These are phyloP conservation scores for Lipomyces lipofer DNA, from an alignment of 805 yeast genomes.

Conservation along the genomic window DNA sequence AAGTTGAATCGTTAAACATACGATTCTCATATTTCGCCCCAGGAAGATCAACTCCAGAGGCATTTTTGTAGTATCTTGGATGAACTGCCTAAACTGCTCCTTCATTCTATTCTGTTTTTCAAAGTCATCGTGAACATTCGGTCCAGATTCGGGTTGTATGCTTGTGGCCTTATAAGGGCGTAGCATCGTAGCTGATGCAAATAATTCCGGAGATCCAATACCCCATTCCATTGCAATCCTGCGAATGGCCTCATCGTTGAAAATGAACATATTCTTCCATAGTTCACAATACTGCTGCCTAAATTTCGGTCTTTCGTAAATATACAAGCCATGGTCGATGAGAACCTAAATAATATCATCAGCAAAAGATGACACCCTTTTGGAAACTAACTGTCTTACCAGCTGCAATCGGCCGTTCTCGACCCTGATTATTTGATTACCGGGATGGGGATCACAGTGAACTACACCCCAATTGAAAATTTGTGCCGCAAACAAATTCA, in stretches of 20 bases:
- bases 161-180: conserved; percentile 44
- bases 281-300: conserved; percentile 57
- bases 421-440: conserved; percentile 59
- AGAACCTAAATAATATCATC: too few species aligned
- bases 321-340: conserved; percentile 74
- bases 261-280: conserved; percentile 63
- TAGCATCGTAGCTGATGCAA: conserved; percentile 57
- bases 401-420: conserved; percentile 42
- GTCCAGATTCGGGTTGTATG: conserved; percentile 23
- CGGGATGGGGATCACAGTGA: conserved; percentile 82
- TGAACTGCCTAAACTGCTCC: conserved; percentile 54
- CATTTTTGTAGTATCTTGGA: conserved; percentile 62
- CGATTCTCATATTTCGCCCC: conserved; percentile 70
- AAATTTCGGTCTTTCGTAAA: conserved; percentile 53
- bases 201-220: conserved; percentile 60
- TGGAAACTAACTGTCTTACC: too few species aligned
- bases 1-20: too few species aligned
- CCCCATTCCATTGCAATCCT: conserved; percentile 66
- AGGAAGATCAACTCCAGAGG: conserved; percentile 67
- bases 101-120: conserved; percentile 47
- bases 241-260: conserved; percentile 50
- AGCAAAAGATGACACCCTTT: too few species aligned
- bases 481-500: conserved; percentile 56
- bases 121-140: conserved; percentile 36
- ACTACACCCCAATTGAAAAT: conserved; percentile 67